A percentile compares a stretch with the other conserved stretches of the same genome.
These are phyloP conservation scores for Debaryomyces subglobosus DNA, from an alignment of 1,139 yeast genomes.

Conservation along the genomic window DNA sequence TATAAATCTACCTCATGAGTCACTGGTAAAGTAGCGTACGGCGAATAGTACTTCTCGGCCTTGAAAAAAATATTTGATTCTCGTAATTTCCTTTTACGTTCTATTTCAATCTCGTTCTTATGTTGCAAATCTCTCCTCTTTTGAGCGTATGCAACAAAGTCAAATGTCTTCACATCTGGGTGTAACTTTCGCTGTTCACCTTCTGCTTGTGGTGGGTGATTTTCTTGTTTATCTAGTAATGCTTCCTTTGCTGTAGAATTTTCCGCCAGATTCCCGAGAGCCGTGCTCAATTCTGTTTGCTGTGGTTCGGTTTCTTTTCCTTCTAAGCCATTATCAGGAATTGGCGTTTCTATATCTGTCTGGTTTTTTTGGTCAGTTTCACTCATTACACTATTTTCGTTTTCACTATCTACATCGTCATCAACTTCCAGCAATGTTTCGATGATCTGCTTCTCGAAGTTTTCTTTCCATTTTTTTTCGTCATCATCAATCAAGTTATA, in stretches of 20 bases:
- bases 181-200: constrained; percentile 12
- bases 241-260: neutral
- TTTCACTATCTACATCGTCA: constrained; percentile 18
- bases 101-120: constrained; percentile 22
- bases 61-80: constrained; percentile 44
- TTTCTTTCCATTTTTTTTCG: constrained; percentile 35
- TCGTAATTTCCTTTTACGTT: constrained; percentile 24
- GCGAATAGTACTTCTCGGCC: constrained; percentile 48
- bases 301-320: constrained; percentile 10
- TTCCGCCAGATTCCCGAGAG: constrained; percentile 4
- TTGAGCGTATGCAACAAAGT: constrained; percentile 58
- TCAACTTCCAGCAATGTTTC: constrained; percentile 16
- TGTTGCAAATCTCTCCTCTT: constrained; percentile 38
- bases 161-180: constrained; percentile 36
- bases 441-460: constrained; percentile 27
- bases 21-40: constrained; percentile 33
- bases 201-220: constrained; percentile 7
- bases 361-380: constrained; percentile 16
- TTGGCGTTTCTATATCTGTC: constrained; percentile 23
- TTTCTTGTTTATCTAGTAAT: neutral
- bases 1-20: constrained; percentile 28
- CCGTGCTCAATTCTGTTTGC: constrained; percentile 16
- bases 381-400: constrained; percentile 29
- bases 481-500: constrained; percentile 56
- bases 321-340: constrained; percentile 6